Evolutionary conservation across 176 grass and related monocot species (phyloP).

Genomic region (Thinopyrum elongatum): DNA sequence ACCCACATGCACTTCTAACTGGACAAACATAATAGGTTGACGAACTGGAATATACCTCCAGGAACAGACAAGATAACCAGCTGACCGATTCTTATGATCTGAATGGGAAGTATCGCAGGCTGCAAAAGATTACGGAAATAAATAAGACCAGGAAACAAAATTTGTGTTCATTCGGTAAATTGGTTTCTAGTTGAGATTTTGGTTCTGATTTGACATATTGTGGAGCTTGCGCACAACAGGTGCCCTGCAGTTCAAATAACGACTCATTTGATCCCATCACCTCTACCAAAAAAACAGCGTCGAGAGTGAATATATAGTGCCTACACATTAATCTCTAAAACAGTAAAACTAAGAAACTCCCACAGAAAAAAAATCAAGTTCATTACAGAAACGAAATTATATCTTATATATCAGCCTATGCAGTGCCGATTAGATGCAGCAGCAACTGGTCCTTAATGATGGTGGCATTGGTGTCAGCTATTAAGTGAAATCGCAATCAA

Average conservation of each 20-base stretch:
- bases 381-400: neutral
- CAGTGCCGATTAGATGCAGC: neutral
- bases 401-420: neutral
- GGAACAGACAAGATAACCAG: slow-evolving; percentile 87
- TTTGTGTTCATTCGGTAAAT: slow-evolving; percentile 11
- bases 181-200: neutral
- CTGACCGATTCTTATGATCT: slow-evolving; percentile 84
- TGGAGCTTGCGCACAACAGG: neutral
- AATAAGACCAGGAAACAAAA: neutral
- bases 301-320: neutral
- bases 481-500: neutral
- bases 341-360: neutral
- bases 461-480: neutral
- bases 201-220: neutral
- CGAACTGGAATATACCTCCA: slow-evolving; percentile 66
- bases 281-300: neutral
- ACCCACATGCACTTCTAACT: neutral
- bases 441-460: neutral
- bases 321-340: neutral
- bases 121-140: slow-evolving; percentile 30
- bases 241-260: neutral
- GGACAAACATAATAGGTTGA: slow-evolving; percentile 3
- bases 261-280: neutral
- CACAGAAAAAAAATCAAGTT: neutral
- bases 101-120: slow-evolving; percentile 87